Conservation (phyloP, 352 stramenopile genomes). For the Phytophthora colocasiae region DNA sequence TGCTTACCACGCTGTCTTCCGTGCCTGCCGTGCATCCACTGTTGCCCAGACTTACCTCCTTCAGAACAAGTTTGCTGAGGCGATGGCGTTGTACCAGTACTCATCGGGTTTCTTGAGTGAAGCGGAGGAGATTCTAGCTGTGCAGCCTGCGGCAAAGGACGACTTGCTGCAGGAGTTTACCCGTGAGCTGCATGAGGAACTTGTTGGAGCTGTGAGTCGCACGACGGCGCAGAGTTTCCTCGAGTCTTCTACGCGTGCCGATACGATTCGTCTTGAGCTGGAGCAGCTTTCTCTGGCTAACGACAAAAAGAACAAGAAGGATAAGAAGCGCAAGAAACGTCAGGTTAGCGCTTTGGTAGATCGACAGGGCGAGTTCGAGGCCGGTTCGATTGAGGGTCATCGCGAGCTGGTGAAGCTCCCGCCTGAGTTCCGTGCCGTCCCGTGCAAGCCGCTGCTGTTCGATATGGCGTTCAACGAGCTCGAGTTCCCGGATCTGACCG, state of each 20-base stretch:
- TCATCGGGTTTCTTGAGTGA: constrained; percentile 67
- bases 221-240: constrained; percentile 80
- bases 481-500: constrained; percentile 77
- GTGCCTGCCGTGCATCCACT: constrained; percentile 63
- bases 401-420: constrained; percentile 74
- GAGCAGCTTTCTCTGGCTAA: constrained; percentile 59
- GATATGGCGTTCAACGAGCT: constrained; percentile 87
- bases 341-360: constrained; percentile 40
- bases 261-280: constrained; percentile 69
- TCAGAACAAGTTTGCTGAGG: constrained; percentile 73
- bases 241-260: constrained; percentile 59
- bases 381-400: constrained; percentile 48
- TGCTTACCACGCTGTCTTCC: constrained; percentile 76
- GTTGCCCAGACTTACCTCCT: constrained; percentile 75
- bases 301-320: constrained; percentile 66
- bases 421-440: constrained; percentile 66
- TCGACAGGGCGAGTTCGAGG: constrained; percentile 50
- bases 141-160: constrained; percentile 70
- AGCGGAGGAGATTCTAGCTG: constrained; percentile 60
- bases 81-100: constrained; percentile 77
- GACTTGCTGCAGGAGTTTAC: constrained; percentile 69
- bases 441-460: constrained; percentile 85
- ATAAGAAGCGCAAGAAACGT: constrained; percentile 51
- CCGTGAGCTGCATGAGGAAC: constrained; percentile 63
- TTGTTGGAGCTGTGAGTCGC: constrained; percentile 68